phyloP scores from a whole-genome alignment of 805 yeast species.

The Lipomyces anomalus region DNA sequence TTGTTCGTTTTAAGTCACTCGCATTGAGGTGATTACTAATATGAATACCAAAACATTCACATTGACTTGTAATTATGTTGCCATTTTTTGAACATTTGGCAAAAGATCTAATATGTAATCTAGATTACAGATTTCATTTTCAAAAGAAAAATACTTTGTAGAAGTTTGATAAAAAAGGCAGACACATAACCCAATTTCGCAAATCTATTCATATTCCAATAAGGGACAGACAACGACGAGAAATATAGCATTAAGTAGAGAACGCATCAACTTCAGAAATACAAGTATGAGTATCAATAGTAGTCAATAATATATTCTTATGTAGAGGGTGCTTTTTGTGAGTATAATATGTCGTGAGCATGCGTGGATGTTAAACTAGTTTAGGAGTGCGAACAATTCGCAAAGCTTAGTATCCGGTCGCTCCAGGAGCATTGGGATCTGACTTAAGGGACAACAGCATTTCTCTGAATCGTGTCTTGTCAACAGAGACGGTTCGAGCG shows the following conservation, averaged over 20 bases:
- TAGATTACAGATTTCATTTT: too few species aligned
- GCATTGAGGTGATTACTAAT: too few species aligned
- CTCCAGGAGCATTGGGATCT: slow-evolving; percentile 70
- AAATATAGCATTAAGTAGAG: too few species aligned
- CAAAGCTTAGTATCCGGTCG: slow-evolving; percentile 50
- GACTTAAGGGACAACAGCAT: slow-evolving; percentile 61
- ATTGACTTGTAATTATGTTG: too few species aligned
- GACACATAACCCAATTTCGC: too few species aligned
- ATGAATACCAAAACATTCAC: too few species aligned
- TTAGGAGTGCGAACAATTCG: background rate
- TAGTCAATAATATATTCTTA: background rate
- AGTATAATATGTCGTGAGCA: background rate
- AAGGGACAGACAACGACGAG: too few species aligned
- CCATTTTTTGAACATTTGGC: too few species aligned
- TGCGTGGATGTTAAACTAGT: background rate
- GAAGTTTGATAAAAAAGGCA: too few species aligned
- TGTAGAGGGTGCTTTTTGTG: background rate
- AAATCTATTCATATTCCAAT: too few species aligned
- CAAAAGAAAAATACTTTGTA: too few species aligned
- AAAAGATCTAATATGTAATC: too few species aligned
- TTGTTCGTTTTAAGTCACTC: background rate
- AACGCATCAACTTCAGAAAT: background rate
- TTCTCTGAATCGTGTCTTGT: slow-evolving; percentile 65
- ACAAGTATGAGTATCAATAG: background rate
- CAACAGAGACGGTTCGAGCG: slow-evolving; percentile 42